These are phyloP conservation scores for Amorphotheca resinae DNA, from an alignment of 495 filamentous ascomycete species.

Conservation along the genomic window DNA sequence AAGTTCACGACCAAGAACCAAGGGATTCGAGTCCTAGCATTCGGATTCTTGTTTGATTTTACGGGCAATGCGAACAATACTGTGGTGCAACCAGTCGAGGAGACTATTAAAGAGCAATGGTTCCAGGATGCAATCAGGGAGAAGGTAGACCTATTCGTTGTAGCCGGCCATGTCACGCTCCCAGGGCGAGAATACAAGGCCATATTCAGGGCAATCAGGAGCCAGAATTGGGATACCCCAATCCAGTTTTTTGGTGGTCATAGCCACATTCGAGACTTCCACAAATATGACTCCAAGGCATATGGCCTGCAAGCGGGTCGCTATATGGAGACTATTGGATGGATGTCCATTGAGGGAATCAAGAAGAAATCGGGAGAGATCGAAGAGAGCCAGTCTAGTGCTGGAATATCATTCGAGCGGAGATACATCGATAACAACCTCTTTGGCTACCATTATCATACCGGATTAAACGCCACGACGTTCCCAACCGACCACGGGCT, in stretches of 20 bases:
- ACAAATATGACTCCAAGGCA: conserved; percentile 65
- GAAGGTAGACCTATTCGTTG: conserved; percentile 77
- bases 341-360: conserved; percentile 74
- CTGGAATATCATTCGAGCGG: conserved; percentile 50
- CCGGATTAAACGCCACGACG: conserved; percentile 48
- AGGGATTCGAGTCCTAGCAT: conserved; percentile 68
- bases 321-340: conserved; percentile 97
- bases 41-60: conserved; percentile 94
- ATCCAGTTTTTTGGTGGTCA: conserved; percentile 95
- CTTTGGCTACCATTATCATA: conserved; percentile 72
- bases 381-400: conserved; percentile 12
- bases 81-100: conserved; percentile 61
- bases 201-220: conserved; percentile 68
- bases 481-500: conserved; percentile 72
- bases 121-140: conserved; percentile 78
- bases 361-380: conserved; percentile 22
- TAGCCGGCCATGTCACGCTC: conserved; percentile 77
- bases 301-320: conserved; percentile 80
- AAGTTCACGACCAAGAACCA: conserved; percentile 86
- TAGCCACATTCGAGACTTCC: conserved; percentile 78
- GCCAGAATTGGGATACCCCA: conserved; percentile 63
- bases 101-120: conserved; percentile 75
- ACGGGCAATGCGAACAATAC: conserved; percentile 81
- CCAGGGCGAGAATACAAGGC: conserved; percentile 63
- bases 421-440: conserved; percentile 95